phyloP scores from a whole-genome alignment of 176 grass and related monocot species.

The Eleusine coracana region DNA sequence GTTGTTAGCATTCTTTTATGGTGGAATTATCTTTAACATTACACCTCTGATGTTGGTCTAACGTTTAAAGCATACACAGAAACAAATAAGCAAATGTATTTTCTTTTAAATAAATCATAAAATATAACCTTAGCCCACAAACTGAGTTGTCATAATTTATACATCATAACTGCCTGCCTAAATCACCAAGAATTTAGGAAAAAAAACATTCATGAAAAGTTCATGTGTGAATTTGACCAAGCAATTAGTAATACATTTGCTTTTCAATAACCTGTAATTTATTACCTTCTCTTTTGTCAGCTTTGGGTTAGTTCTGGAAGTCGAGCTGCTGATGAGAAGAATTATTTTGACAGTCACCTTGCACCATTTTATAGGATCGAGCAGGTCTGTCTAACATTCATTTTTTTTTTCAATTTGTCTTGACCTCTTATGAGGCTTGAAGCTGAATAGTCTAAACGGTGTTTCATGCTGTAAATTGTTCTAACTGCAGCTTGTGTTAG shows the following conservation, averaged over 20 bases:
- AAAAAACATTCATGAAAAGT: constrained; percentile 1
- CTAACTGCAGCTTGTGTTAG: constrained; percentile 78
- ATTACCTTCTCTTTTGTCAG: constrained; percentile 53
- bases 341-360: constrained; percentile 94
- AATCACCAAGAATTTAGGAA: constrained; percentile 1
- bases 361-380: constrained; percentile 99
- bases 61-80: not conserved
- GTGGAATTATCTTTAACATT: not conserved
- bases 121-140: constrained; percentile 3
- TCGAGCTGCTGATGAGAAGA: constrained; percentile 73
- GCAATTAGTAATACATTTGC: constrained; percentile 6
- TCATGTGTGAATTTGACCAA: constrained; percentile 21
- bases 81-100: constrained; percentile 2
- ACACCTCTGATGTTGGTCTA: not conserved
- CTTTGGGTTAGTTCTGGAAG: constrained; percentile 92
- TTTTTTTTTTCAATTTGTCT: constrained; percentile 33
- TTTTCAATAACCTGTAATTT: constrained; percentile 3
- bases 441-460: constrained; percentile 24
- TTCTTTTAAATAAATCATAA: not conserved
- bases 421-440: constrained; percentile 30
- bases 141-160: constrained; percentile 8
- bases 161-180: not conserved
- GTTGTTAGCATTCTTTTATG: constrained; percentile 10
- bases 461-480: constrained; percentile 12
- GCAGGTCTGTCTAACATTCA: constrained; percentile 57